Evolutionary conservation across 345 rosid species (phyloP).

Genomic region (Arabis alpina): DNA sequence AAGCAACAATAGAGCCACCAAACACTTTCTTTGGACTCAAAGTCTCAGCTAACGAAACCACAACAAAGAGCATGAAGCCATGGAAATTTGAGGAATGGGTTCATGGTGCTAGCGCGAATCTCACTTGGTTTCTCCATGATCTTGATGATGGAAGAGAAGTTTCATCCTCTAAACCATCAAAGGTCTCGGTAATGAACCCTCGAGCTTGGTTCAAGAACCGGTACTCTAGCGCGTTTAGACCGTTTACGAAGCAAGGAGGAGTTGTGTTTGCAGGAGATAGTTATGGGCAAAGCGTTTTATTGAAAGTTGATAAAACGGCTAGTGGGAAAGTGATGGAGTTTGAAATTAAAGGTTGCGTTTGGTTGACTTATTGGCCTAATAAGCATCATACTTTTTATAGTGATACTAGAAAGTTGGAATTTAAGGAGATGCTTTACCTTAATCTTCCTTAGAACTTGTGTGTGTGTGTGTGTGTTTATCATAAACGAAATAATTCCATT

Average conservation of each 20-base stretch:
- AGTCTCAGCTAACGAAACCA: slow-evolving; percentile 62
- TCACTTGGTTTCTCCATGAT: slow-evolving; percentile 94
- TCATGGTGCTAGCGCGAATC: slow-evolving; percentile 57
- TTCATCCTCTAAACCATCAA: slow-evolving; percentile 74
- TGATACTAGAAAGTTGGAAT: slow-evolving; percentile 81
- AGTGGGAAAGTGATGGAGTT: slow-evolving; percentile 73
- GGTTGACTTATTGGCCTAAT: slow-evolving; percentile 95
- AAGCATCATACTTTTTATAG: slow-evolving; percentile 66
- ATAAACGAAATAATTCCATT: background rate
- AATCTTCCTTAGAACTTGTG: slow-evolving; percentile 46
- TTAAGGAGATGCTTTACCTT: slow-evolving; percentile 65
- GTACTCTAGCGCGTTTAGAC: slow-evolving; percentile 65
- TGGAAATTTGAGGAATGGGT: slow-evolving; percentile 90
- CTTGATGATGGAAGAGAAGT: slow-evolving; percentile 78
- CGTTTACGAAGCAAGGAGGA: slow-evolving; percentile 83
- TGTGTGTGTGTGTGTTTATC: background rate
- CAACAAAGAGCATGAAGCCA: slow-evolving; percentile 66
- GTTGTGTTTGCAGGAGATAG: slow-evolving; percentile 83
- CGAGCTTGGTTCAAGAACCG: slow-evolving; percentile 83
- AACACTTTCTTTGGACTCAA: slow-evolving; percentile 66
- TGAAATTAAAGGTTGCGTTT: slow-evolving; percentile 85
- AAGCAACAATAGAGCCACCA: slow-evolving; percentile 70
- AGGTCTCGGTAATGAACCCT: slow-evolving; percentile 62
- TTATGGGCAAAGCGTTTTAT: slow-evolving; percentile 70
- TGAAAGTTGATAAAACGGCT: slow-evolving; percentile 70